A percentile compares a stretch with the other conserved stretches of the same genome.
These are phyloP conservation scores for Colletotrichum sidae DNA, from an alignment of 2,329 filamentous ascomycete genomes.

Conservation along the genomic window DNA sequence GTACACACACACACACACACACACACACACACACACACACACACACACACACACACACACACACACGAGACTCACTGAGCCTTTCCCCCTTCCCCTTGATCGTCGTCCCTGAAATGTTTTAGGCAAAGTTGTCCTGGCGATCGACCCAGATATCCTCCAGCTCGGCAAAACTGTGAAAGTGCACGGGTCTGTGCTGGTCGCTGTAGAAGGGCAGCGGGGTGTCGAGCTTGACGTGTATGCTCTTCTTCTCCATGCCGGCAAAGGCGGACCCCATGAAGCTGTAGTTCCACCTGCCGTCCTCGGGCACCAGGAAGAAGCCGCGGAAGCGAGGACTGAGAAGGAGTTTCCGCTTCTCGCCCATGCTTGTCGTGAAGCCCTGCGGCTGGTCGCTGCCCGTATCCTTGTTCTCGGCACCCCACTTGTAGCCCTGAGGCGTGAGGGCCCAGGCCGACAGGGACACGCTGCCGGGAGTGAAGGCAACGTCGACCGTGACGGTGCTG, in stretches of 20 bases:
- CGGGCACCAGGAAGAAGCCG: conserved; percentile 96
- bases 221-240: conserved; percentile 92
- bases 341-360: conserved; percentile 96
- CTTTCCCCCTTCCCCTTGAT: no score
- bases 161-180: conserved; percentile 98
- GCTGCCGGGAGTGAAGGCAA: conserved; percentile 95
- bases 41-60: no score
- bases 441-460: conserved; percentile 96
- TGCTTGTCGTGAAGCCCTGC: conserved; percentile 88
- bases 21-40: no score
- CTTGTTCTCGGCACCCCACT: conserved; percentile 97
- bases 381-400: conserved; percentile 93
- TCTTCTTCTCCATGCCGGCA: conserved; percentile 88
- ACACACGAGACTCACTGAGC: no score
- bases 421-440: conserved; percentile 90
- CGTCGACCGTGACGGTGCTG: conserved; percentile 93
- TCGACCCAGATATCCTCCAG: conserved; percentile 98
- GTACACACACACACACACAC: no score
- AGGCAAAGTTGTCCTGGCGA: conserved; percentile 92
- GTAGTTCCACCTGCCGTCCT: conserved; percentile 94
- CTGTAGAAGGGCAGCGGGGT: conserved; percentile 92
- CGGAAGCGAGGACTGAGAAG: conserved; percentile 92
- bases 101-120: conserved; percentile 41
- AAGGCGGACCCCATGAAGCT: conserved; percentile 96
- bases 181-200: conserved; percentile 89